Percentiles rank a stretch among this genome's conserved stretches.
Conservation (phyloP, 495 filamentous ascomycete species). For the Daldinia grandis region DNA sequence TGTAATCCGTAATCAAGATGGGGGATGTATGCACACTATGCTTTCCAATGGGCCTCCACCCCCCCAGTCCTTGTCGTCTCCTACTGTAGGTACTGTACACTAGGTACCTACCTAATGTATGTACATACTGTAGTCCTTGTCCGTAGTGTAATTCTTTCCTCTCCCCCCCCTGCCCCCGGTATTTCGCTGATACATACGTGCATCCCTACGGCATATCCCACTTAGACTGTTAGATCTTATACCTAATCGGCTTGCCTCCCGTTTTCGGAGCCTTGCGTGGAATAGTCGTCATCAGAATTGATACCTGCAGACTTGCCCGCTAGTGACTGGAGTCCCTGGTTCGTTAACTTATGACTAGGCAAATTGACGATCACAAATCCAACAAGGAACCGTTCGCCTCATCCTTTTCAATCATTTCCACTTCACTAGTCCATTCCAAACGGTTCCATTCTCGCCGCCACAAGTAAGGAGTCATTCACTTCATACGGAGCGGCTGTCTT, state of each 20-base stretch:
- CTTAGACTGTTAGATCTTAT: conserved; percentile 11
- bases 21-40: not conserved
- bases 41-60: conserved; percentile 10
- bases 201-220: conserved; percentile 39
- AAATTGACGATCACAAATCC: conserved; percentile 35
- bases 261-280: conserved; percentile 47
- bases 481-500: not conserved
- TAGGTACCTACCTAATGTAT: too few species aligned
- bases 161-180: conserved; percentile 20
- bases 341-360: conserved; percentile 31
- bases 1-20: not conserved
- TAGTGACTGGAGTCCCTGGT: conserved; percentile 27
- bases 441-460: conserved; percentile 41
- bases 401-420: conserved; percentile 34
- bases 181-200: conserved; percentile 38
- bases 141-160: not conserved
- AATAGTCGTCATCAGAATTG: conserved; percentile 43
- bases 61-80: conserved; percentile 16
- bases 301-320: conserved; percentile 26
- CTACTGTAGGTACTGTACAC: too few species aligned
- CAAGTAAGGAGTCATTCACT: conserved; percentile 38
- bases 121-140: too few species aligned
- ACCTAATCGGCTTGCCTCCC: conserved; percentile 44
- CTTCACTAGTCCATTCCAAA: conserved; percentile 28
- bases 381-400: conserved; percentile 35